Evolutionary conservation across 2,329 filamentous ascomycete genomes (phyloP), one percentile per base, ranked within the genome.

Genomic region (Fusarium virguliforme): DNA sequence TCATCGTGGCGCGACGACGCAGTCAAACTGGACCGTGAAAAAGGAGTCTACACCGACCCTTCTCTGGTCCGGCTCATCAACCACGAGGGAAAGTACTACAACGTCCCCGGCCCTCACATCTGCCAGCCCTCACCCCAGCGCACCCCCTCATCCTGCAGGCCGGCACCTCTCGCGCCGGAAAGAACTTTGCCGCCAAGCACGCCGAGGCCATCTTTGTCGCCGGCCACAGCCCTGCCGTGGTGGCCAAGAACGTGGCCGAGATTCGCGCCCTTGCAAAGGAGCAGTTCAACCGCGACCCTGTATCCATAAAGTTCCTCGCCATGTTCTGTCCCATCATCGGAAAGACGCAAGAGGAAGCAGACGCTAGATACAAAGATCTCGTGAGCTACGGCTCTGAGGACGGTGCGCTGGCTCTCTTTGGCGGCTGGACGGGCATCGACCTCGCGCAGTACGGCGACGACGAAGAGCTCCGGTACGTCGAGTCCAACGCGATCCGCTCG

Each of bases 341-440:
- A 0, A 81, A 81, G n/a, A 91, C 89, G 0, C 83, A 89, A 63
- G 87, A 88, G 48, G 88, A 89, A 71, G 90, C 90, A 0, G 79
- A 85, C 13, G 74, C 71, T 4, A 81, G 78, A 64, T 88, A 88
- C 64, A 74, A 82, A 3, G 85, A 90, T 24, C 86, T 87, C 51
- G 80, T 86, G 1, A 84, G 83, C 53, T 85, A 90, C 70, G 90
- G 87, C 0, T 87, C 86, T 2, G 83, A 87, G 43, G 90, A 91
- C 63, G 90, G 89, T 5, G 89, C 89, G 0, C 76, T 91, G 54
- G 89, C 89, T 0, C 78, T 92, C 3, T 92, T 92, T 70, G 88
- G 90, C 3, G 90, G 90, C 0, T 91, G 89, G 89, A 91, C 89
- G 0, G 90, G 90, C 0, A 90, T 91, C 51, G 88, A 92, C 75